Base-by-base conservation (phyloP, 129 eudicot species). In the Mikania micrantha region DNA sequence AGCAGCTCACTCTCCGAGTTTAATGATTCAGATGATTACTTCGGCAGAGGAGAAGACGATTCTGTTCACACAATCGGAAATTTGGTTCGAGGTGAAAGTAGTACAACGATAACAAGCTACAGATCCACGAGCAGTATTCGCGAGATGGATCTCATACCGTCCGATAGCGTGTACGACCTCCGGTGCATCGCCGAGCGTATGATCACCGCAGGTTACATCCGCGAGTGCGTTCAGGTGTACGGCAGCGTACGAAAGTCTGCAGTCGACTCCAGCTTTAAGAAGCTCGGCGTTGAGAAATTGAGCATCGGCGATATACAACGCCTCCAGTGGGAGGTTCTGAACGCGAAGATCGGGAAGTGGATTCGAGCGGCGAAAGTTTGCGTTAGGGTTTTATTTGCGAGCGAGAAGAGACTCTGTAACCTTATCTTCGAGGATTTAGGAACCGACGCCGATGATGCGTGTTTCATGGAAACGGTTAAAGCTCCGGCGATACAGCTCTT, bases 151-250 rank as follows among this genome's bases (percentile, higher is more conserved):
- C 80, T 84, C 21, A 79, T 87, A 9, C 77, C 84, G 2, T 10
- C 73, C 2, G 90, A 74, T 15, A 80, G 80, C 4, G 48, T 87
- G 4, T 42, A 73, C 67, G 84, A 87, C 61, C 95, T 87, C 39
- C 73, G 95, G 7, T 60, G 70, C 28, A 87, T 87, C 32, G 90
- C 95, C 4, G 85, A 87, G 67, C 48, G 90, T 41, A 87, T 87
- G 95, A 84, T 87, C 24, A 17, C 80, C 0, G 81, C 84, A 9
- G 88, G 90, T 27, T 82, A 79, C 67, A 32, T 72, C 24, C 57
- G 90, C 15, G 90, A 87, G 77, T 84, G 90, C 29, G 68, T 84
- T 40, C 90, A 87, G 82, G 90, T 87, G 45, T 87, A 82, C 67
- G 84, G 78, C 7, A 76, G 86, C 58, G 95, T 84, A 35, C 77